Evolutionary conservation across 345 rosid genomes (phyloP).

Genomic region (Gossypium thurberi): DNA sequence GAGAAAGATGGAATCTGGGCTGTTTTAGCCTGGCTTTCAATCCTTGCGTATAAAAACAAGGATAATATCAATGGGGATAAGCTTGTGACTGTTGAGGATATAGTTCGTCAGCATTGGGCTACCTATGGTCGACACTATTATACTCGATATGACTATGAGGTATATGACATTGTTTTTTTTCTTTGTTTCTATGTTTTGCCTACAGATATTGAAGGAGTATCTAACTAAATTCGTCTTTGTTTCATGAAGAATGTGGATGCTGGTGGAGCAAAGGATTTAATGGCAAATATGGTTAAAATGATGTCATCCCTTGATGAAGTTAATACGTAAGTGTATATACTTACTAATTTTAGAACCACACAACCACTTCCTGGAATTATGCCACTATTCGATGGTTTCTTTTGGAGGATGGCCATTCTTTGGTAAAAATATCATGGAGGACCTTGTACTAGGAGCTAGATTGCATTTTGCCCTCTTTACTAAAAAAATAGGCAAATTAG

Average conservation of each 20-base stretch:
- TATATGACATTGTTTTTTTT: background rate
- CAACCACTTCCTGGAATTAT: background rate
- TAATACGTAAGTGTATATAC: background rate
- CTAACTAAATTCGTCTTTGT: background rate
- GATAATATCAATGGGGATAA: slow-evolving; percentile 53
- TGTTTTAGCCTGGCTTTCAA: slow-evolving; percentile 94
- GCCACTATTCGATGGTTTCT: background rate
- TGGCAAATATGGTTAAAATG: background rate
- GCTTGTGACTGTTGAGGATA: slow-evolving; percentile 88
- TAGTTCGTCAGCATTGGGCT: slow-evolving; percentile 87
- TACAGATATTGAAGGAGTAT: background rate
- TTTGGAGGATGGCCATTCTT: background rate
- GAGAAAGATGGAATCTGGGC: slow-evolving; percentile 99
- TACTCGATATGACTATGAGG: slow-evolving; percentile 26
- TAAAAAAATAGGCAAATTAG: too few species aligned
- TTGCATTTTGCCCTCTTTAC: too few species aligned
- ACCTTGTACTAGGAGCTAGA: too few species aligned
- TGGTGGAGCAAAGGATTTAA: background rate
- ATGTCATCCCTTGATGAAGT: background rate
- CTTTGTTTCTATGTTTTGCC: background rate
- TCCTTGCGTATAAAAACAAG: slow-evolving; percentile 81
- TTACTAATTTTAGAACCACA: background rate
- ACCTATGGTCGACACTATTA: slow-evolving; percentile 92
- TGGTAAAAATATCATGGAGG: background rate
- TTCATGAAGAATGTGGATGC: background rate